These are phyloP conservation scores for Vicia faba DNA, from an alignment of 306 rosid genomes.

Conservation along the genomic window DNA sequence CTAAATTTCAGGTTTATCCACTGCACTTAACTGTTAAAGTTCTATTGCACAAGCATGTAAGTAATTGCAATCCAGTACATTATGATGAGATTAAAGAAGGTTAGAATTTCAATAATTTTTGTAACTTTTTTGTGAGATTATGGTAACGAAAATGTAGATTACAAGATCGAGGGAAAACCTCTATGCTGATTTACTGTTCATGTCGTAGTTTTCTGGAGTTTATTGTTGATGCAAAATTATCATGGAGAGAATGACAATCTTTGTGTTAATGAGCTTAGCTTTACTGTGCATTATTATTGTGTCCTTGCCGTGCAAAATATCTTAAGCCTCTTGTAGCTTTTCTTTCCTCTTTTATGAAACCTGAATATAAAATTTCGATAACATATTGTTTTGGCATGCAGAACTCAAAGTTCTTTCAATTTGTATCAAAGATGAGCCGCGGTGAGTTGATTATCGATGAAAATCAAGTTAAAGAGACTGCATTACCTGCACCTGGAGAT, in stretches of 20 bases:
- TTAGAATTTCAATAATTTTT: constrained; percentile 24
- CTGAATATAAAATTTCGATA: neutral
- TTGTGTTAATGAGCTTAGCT: constrained; percentile 16
- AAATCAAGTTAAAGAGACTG: constrained; percentile 78
- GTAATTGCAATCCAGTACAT: constrained; percentile 13
- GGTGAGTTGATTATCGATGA: constrained; percentile 91
- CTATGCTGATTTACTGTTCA: constrained; percentile 2
- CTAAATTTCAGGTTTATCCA: constrained; percentile 87
- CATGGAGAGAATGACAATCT: constrained; percentile 21
- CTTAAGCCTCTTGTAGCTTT: constrained; percentile 18
- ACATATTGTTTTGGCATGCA: constrained; percentile 48
- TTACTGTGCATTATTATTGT: constrained; percentile 17
- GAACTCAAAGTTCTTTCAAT: constrained; percentile 96
- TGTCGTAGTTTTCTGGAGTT: neutral
- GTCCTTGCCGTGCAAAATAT: constrained; percentile 13
- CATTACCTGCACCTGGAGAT: constrained; percentile 67
- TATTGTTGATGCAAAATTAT: constrained; percentile 11
- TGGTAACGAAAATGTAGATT: constrained; percentile 9
- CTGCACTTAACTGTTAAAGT: constrained; percentile 26
- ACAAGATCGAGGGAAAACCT: constrained; percentile 9
- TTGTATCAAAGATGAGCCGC: constrained; percentile 96
- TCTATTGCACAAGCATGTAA: constrained; percentile 30
- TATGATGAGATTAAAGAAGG: constrained; percentile 15
- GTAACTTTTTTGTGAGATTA: constrained; percentile 12
- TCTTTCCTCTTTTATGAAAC: constrained; percentile 5